A percentile compares a stretch with the other conserved stretches of the same genome.
phyloP scores from a whole-genome alignment of 2,329 filamentous ascomycete genomes.

The Ceratocystis alfenasii region DNA sequence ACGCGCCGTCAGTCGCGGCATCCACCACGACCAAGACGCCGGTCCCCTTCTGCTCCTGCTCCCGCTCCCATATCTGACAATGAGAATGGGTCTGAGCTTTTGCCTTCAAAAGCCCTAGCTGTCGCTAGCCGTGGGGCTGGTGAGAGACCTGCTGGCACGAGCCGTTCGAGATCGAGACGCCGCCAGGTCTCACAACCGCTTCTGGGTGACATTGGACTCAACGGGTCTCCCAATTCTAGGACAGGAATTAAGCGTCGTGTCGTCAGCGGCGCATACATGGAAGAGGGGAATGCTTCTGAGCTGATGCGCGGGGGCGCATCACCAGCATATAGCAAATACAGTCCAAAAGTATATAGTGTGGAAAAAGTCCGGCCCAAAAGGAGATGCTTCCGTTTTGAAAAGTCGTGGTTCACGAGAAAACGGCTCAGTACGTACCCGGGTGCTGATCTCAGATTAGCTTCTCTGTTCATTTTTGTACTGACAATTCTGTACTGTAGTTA shows the following conservation, averaged over 20 bases:
- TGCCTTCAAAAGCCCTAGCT: not conserved
- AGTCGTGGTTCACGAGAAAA: constrained; percentile 28
- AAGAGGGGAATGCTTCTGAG: constrained; percentile 46
- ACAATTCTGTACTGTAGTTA: constrained; percentile 38
- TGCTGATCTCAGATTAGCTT: not conserved
- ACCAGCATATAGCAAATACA: constrained; percentile 38
- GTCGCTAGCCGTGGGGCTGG: not conserved
- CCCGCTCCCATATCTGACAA: not conserved
- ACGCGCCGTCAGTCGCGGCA: constrained; percentile 2
- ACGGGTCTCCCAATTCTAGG: not conserved
- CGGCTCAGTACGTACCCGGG: constrained; percentile 34
- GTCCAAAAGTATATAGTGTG: constrained; percentile 35
- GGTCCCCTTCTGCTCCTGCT: not conserved
- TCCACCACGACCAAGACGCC: not conserved
- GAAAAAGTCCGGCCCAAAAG: constrained; percentile 35
- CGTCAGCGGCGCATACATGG: constrained; percentile 58
- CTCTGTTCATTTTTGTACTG: not conserved
- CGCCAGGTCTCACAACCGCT: constrained; percentile 17
- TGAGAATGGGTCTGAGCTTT: not conserved
- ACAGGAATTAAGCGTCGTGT: constrained; percentile 43
- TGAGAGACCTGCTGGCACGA: not conserved
- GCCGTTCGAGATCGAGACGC: constrained; percentile 7
- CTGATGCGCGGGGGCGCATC: constrained; percentile 35
- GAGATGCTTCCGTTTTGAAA: constrained; percentile 46
- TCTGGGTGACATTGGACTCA: constrained; percentile 9